Evolutionary conservation across 192 early-diverging fungal genomes (phyloP).

Genomic region (Rhizophagus clarus): DNA sequence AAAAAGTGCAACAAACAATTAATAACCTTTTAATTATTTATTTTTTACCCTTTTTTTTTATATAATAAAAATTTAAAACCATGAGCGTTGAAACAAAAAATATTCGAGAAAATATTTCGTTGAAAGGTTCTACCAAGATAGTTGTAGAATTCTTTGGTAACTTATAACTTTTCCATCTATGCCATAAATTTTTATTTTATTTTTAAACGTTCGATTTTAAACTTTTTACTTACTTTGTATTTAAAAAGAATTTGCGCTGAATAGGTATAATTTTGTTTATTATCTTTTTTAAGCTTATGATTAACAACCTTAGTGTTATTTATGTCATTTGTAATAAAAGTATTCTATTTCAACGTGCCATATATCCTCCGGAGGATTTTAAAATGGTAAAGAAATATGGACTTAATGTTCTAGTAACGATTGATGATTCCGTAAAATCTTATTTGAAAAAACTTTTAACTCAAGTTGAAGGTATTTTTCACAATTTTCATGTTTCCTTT

Average conservation of each 20-base stretch:
- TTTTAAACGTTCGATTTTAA: slow-evolving; percentile 8
- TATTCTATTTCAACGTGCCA: slow-evolving; percentile 88
- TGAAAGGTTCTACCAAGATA: slow-evolving; percentile 82
- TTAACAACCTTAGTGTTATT: no score
- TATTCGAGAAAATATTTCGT: slow-evolving; percentile 62
- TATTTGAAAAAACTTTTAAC: slow-evolving; percentile 78
- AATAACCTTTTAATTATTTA: no score
- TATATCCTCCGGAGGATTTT: slow-evolving; percentile 96
- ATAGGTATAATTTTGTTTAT: slow-evolving; percentile 55
- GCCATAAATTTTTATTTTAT: not conserved
- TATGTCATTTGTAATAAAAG: no score
- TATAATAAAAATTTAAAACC: no score
- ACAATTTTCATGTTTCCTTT: not conserved
- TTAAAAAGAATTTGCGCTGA: slow-evolving; percentile 68
- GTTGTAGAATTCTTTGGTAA: slow-evolving; percentile 90
- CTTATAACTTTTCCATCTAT: slow-evolving; percentile 1
- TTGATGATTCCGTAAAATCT: slow-evolving; percentile 66
- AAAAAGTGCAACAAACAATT: no score
- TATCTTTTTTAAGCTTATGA: not conserved
- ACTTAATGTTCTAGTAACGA: slow-evolving; percentile 79
- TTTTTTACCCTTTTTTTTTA: no score
- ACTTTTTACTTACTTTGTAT: not conserved
- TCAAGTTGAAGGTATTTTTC: slow-evolving; percentile 75
- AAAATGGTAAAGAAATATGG: slow-evolving; percentile 84
- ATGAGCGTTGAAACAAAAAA: slow-evolving; percentile 16